Percentiles rank a stretch among this genome's conserved stretches.
These are phyloP conservation scores for Backusella morwellensis DNA, from an alignment of 192 early-diverging fungal genomes.

Conservation along the genomic window DNA sequence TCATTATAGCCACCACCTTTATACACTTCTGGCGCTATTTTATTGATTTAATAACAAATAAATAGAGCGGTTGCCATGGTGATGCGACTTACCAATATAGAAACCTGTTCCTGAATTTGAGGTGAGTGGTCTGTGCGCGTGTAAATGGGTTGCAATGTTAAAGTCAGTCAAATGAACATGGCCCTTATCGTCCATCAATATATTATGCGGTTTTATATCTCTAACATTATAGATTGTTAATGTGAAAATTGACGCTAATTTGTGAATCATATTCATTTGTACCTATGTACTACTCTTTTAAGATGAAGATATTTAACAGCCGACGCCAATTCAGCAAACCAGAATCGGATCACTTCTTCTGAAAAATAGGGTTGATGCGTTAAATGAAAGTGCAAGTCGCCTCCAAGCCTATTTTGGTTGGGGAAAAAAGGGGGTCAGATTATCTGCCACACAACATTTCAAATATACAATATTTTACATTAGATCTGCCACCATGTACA, in stretches of 20 bases:
- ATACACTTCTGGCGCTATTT: slow-evolving; percentile 69
- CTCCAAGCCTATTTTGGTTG: slow-evolving; percentile 59
- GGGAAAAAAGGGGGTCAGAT: too few species aligned
- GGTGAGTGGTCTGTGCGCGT: slow-evolving; percentile 58
- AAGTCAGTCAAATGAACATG: slow-evolving; percentile 95
- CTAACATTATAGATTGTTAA: slow-evolving; percentile 20
- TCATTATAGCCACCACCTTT: slow-evolving; percentile 72
- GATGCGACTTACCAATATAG: slow-evolving; percentile 89
- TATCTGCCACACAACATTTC: too few species aligned
- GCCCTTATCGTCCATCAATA: slow-evolving; percentile 72
- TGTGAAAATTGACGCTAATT: neutral
- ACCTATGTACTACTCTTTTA: slow-evolving; percentile 81
- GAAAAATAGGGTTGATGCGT: slow-evolving; percentile 65
- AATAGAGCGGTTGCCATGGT: slow-evolving; percentile 7
- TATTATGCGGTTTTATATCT: slow-evolving; percentile 96
- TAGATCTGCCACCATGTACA: slow-evolving; percentile 89
- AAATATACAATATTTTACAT: slow-evolving; percentile 51
- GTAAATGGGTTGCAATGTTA: slow-evolving; percentile 86
- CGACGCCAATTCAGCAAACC: slow-evolving; percentile 83
- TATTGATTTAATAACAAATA: neutral
- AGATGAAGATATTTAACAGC: slow-evolving; percentile 83
- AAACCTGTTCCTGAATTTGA: slow-evolving; percentile 87
- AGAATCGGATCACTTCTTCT: slow-evolving; percentile 79
- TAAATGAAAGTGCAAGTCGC: slow-evolving; percentile 82
- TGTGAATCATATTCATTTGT: neutral